Percentiles rank a stretch among this genome's conserved stretches.
These are phyloP conservation scores for Diaporthe humulicola DNA, from an alignment of 2,329 filamentous ascomycete genomes.

Conservation along the genomic window DNA sequence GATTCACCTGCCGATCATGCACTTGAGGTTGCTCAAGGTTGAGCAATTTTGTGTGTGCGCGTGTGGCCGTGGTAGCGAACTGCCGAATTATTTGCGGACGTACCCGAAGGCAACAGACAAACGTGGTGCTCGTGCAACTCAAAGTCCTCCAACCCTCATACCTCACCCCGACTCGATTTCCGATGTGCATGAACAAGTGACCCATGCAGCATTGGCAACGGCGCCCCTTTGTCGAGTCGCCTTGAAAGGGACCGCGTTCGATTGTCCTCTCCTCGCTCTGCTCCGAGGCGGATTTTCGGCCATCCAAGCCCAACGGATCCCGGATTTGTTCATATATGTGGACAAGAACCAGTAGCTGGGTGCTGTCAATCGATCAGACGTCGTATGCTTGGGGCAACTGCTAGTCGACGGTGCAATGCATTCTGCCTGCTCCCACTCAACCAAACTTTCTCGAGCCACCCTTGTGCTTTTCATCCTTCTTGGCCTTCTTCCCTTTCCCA, in stretches of 20 bases:
- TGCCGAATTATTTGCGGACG: slow-evolving; percentile 15
- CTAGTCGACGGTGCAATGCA: not conserved
- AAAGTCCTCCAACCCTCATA: not conserved
- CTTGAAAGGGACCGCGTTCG: not conserved
- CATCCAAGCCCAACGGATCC: not conserved
- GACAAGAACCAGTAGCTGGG: not conserved
- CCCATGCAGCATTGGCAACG: not conserved
- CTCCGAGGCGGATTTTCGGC: not conserved
- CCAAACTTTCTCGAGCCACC: slow-evolving; percentile 70
- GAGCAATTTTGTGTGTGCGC: not conserved
- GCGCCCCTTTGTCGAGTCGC: not conserved
- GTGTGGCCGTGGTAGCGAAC: not conserved
- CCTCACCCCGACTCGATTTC: not conserved
- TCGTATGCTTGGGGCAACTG: not conserved
- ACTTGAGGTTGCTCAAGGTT: not conserved
- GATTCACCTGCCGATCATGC: not conserved
- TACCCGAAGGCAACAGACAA: not conserved
- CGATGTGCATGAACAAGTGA: not conserved
- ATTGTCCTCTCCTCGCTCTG: not conserved
- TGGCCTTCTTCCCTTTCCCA: slow-evolving; percentile 66
- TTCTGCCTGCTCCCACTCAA: slow-evolving; percentile 48
- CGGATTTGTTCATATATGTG: not conserved
- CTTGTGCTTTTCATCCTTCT: slow-evolving; percentile 55
- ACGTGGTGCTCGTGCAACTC: not conserved
- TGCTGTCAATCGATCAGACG: not conserved